A percentile compares a stretch with the other conserved stretches of the same genome.
These are phyloP conservation scores for Pyricularia sp. DNA, from an alignment of 2,329 filamentous ascomycete genomes.

Conservation along the genomic window DNA sequence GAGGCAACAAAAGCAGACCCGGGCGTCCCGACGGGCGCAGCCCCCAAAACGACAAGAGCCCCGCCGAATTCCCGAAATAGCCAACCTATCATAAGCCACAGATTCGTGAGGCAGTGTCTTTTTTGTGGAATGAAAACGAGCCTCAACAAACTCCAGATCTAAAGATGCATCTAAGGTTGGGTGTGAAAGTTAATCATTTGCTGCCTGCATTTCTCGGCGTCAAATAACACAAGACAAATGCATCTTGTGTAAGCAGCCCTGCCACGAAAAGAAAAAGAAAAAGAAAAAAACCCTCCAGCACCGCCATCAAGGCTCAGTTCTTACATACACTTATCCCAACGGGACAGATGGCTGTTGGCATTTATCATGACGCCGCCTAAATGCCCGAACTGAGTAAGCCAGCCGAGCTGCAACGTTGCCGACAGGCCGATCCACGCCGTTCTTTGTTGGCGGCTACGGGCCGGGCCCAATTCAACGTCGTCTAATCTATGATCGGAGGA, in stretches of 20 bases:
- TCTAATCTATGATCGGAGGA: neutral
- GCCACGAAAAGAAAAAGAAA: neutral
- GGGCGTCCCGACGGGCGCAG: neutral
- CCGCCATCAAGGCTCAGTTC: neutral
- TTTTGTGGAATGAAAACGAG: neutral
- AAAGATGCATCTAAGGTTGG: neutral
- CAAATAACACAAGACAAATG: neutral
- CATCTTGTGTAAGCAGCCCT: neutral
- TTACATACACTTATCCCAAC: neutral
- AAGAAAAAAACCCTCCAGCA: neutral
- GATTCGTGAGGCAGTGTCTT: neutral
- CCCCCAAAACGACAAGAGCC: neutral
- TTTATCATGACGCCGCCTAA: neutral
- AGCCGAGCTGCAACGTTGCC: neutral
- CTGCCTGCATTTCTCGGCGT: neutral
- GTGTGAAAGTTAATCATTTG: neutral
- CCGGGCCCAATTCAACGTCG: neutral
- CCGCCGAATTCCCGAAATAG: neutral
- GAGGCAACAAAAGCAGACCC: neutral
- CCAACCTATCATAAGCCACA: neutral
- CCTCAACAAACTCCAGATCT: neutral
- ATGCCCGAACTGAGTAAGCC: neutral
- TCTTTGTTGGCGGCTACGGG: neutral
- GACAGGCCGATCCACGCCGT: neutral
- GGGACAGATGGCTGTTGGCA: neutral